Evolutionary conservation across 202 grass and related monocot genomes (phyloP), one percentile per base, ranked within the genome.

Genomic region (Musa balbisiana): DNA sequence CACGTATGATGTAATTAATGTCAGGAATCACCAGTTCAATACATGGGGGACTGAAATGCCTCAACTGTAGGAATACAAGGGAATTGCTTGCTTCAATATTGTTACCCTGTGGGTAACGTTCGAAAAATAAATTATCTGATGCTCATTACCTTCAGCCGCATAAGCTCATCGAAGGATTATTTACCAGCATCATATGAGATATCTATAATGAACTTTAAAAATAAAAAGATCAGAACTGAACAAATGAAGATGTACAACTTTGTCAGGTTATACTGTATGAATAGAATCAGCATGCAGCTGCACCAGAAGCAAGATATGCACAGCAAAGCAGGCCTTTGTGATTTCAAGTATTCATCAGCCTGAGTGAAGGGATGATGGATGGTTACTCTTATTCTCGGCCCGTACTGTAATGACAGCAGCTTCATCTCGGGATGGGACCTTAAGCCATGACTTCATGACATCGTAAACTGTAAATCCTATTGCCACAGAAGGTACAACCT

Each of bases 381-480:
- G 73, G 65, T 65, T 85, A 80, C 71, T 93, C 73, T 79, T 83
- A 75, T 87, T 87, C 68, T 93, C 84, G 80, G 83, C 83, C 77
- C 86, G 73, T n/a, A 80, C 78, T 67, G 77, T 64, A 71, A 91
- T 77, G 55, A 70, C 68, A 54, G 72, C 78, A 54, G 68, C 80
- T 65, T 91, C 83, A 53, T 98, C 88, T 82, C 89, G 84, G 64
- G 91, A 98, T 25, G 95, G 95, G 78, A 94, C 95, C 58, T 89
- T 83, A 78, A 94, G 91, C 77, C 85, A 84, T 75, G 81, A 81
- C 82, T 94, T 98, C 91, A 98, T 93, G 0, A 75, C 80, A 84
- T 98, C 91, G 10, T 94, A 94, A 70, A 89, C 79, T 55, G 94
- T 98, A 87, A 98, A 98, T 52, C 91, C 91, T 82, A 94, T 94